Base-by-base conservation (phyloP, 2,329 filamentous ascomycete species). In the Neopestalotiopsis rosae region DNA sequence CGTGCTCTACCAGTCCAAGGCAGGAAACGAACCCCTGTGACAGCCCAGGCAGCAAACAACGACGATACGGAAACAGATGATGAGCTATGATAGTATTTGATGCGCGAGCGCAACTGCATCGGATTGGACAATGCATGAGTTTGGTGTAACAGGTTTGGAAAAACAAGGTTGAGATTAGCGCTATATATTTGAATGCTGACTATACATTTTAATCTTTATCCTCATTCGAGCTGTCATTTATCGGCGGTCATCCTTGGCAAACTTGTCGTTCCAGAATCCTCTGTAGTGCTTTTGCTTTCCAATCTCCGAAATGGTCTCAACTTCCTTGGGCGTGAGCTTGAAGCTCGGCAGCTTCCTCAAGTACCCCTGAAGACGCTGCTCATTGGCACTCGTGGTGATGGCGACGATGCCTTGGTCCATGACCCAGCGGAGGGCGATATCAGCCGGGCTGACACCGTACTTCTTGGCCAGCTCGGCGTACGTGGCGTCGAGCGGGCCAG, bases 271-370 rank as follows among this genome's bases (percentile, higher is more conserved):
- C 88, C 88, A 92, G 76, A 89, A 92, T 0, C 80, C 86, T 40
- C 90, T 84, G 74, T 81, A 89, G 77, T 92, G 88, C 80, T 90
- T 90, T 81, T 89, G 76, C 72, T 81, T 81, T 1, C 91, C 91
- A 45, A 85, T 74, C 72, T 86, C 82, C 0, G 83, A 76, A 70
- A 92, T 89, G 66, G 86, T 83, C 61, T 84, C 78, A 13, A 92
- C 80, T 78, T 92, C 90, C 67, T 85, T 82, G 0, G 84, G 81
- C 12, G 88, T 89, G 71, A 92, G 80, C 81, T 88, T 87, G 74
- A 92, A 90, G 59, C 74, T 80, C 58, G 81, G 83, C 71, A 87
- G 70, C 71, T 83, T 84, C n/a, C 79, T 75, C 69, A 88, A 72
- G 74, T 88, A 90, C n/a, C 82, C 82, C 75, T 86, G 82, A 70